Conservation (phyloP, 805 yeast genomes). For the Saccharomycopsis amapae region DNA sequence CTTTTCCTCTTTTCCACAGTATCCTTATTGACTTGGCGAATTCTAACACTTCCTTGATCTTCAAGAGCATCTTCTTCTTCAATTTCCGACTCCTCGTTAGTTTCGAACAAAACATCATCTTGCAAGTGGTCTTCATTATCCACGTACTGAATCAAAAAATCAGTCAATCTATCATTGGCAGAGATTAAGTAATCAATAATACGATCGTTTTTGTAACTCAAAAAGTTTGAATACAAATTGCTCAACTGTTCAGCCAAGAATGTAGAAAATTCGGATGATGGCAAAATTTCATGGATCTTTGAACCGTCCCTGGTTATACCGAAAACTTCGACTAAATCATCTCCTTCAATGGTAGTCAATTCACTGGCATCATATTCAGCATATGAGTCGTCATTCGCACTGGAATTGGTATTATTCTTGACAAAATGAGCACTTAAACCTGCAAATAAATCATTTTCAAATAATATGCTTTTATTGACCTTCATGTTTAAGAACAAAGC, state of each 20-base stretch:
- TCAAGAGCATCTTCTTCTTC: slow-evolving; percentile 4
- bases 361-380: background rate
- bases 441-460: slow-evolving; percentile 34
- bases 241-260: slow-evolving; percentile 35
- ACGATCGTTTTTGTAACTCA: slow-evolving; percentile 31
- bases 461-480: slow-evolving; percentile 33
- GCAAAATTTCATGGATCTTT: slow-evolving; percentile 25
- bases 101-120: background rate
- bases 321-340: slow-evolving; percentile 24
- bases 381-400: background rate
- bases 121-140: background rate
- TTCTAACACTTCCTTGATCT: background rate
- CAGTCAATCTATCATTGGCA: slow-evolving; percentile 26
- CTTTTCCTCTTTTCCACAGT: slow-evolving; percentile 20
- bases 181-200: slow-evolving; percentile 27
- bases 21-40: background rate
- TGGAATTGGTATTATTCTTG: slow-evolving; percentile 26
- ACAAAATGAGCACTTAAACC: slow-evolving; percentile 42
- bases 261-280: slow-evolving; percentile 30
- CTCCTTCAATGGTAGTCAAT: slow-evolving; percentile 21
- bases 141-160: slow-evolving; percentile 19
- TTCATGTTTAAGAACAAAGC: slow-evolving; percentile 58
- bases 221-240: slow-evolving; percentile 29
- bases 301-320: slow-evolving; percentile 26
- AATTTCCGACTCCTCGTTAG: slow-evolving; percentile 10